Conservation (phyloP, 1,284 basidiomycete species). For the Trichosporon sp. region DNA sequence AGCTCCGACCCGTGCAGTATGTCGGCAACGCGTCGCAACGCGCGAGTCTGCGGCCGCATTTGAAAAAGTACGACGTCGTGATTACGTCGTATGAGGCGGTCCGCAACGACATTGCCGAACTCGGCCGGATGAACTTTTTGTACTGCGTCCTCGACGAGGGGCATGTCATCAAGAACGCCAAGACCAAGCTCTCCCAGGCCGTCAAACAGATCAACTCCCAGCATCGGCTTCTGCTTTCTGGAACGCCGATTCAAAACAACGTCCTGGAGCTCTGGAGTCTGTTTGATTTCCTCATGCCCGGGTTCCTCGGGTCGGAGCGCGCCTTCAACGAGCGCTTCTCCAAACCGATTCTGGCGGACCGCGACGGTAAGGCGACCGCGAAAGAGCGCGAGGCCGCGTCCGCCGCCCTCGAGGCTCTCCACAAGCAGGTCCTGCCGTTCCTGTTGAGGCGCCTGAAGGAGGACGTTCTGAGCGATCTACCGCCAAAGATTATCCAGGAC, state of each 20-base stretch:
- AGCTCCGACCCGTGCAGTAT: constrained; percentile 77
- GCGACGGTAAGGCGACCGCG: constrained; percentile 80
- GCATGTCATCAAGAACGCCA: constrained; percentile 97
- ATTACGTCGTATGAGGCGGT: constrained; percentile 98
- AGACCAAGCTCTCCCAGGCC: constrained; percentile 95
- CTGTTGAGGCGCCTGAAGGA: constrained; percentile 93
- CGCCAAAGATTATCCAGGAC: constrained; percentile 99
- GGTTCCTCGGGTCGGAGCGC: constrained; percentile 91
- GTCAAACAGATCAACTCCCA: constrained; percentile 87
- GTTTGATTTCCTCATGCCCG: constrained; percentile 99
- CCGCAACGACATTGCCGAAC: constrained; percentile 81
- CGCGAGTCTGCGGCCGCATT: constrained; percentile 61
- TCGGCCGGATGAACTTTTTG: constrained; percentile 77
- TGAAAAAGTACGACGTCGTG: constrained; percentile 75
- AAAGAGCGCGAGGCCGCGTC: constrained; percentile 95
- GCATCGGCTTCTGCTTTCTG: constrained; percentile 89
- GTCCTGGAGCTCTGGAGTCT: constrained; percentile 97
- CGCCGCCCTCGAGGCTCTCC: constrained; percentile 87
- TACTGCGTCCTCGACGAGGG: constrained; percentile 99
- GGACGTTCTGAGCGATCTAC: constrained; percentile 91
- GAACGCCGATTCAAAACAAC: constrained; percentile 99
- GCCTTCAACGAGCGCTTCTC: constrained; percentile 94
- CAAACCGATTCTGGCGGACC: constrained; percentile 90
- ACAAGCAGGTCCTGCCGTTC: constrained; percentile 99
- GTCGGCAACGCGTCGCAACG: constrained; percentile 86